Base-by-base conservation (phyloP, 2,329 filamentous ascomycete genomes). In the Fusarium tupiense region DNA sequence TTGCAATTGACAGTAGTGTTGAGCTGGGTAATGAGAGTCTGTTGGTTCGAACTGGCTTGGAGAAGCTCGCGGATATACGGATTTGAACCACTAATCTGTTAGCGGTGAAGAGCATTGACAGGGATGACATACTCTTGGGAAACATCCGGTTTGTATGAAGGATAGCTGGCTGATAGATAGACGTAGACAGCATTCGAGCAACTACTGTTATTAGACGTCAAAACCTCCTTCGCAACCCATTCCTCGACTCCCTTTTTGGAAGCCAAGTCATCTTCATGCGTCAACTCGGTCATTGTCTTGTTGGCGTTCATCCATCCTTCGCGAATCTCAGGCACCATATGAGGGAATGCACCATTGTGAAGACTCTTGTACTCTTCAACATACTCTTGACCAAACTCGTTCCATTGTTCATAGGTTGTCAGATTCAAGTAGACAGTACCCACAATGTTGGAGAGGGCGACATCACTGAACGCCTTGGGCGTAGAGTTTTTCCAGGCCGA, bases 61-160 rank as follows among this genome's bases (percentile, higher is more conserved):
- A 41, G 9, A 3, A 69, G n/a, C 2, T 35, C 8, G 0, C 19
- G n/a, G 24, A 72, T 72, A 3, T 61, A 72, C 1, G 69, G 69
- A 2, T 72, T 72, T 2, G 29, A 33, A 3, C 20, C 11, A 44
- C 69, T 72, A 1, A 4, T 31, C 2, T 13, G 49, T 72, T 64
- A 72, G 69, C 1, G 22, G 2, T 17, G 22, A 4, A 26, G 1
- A 2, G 6, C 10, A 13, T 10, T 0, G 19, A 16, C 1, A 8
- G 24, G 40, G 7, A 17, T 9, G 1, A 16, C 69, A 37, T 50
- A 72, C 69, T 72, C 64, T 53, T 44, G 13, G 0, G 69, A 69
- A 29, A 72, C 57, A 26, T 72, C 69, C 1, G 69, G 64, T 20
- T 72, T 72, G n/a, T 72, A 72, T 10, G 19, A 33, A n/a, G 29